phyloP scores from a whole-genome alignment of 306 rosid species.

The Alnus rubra region DNA sequence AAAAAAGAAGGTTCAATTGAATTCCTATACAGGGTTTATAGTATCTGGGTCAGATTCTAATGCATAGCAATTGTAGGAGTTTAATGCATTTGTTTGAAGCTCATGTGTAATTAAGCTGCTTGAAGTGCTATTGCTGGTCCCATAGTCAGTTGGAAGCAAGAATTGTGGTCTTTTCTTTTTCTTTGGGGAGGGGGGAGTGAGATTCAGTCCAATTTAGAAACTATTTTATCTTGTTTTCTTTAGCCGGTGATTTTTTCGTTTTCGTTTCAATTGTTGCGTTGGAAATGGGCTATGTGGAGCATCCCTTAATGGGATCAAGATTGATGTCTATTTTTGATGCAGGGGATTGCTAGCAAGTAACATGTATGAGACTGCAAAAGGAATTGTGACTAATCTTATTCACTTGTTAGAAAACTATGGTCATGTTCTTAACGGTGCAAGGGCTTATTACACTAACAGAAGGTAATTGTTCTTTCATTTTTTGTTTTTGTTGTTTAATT shows the following conservation, averaged over 20 bases:
- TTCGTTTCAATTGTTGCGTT: neutral
- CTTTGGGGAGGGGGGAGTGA: neutral
- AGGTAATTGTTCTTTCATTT: conserved; percentile 46
- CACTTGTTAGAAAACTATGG: conserved; percentile 69
- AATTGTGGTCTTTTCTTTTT: neutral
- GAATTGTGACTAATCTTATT: conserved; percentile 68
- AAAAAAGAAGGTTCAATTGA: too few species aligned
- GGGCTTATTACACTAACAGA: conserved; percentile 81
- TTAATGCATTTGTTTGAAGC: neutral
- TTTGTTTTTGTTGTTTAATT: conserved; percentile 1
- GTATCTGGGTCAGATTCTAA: neutral
- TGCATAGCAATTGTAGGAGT: neutral
- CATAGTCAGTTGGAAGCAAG: neutral
- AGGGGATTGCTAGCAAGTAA: conserved; percentile 84
- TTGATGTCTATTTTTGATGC: conserved; percentile 23
- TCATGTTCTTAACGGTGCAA: conserved; percentile 83
- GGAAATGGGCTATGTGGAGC: neutral
- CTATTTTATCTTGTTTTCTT: neutral
- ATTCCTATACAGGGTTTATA: neutral
- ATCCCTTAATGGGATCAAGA: neutral
- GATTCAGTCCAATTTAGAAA: neutral
- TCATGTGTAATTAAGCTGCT: neutral
- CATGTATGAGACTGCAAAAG: conserved; percentile 77
- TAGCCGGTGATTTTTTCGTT: neutral
- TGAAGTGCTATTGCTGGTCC: neutral